Conservation (phyloP, 176 grass and related monocot species). For the Paspalum notatum region DNA sequence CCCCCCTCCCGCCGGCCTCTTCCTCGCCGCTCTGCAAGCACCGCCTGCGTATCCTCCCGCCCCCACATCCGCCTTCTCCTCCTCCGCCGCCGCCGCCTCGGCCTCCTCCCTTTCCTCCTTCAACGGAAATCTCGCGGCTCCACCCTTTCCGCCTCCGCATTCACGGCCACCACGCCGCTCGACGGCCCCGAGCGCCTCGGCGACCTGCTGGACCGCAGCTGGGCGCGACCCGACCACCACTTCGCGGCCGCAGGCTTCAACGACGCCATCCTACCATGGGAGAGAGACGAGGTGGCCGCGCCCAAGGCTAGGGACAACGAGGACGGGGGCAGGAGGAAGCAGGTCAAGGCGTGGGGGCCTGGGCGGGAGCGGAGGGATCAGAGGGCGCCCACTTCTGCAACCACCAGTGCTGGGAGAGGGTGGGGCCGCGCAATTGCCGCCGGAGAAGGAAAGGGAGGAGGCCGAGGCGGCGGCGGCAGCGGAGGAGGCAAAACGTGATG, state of each 20-base stretch:
- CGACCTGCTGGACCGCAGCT: slow-evolving; percentile 84
- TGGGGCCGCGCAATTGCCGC: too few relatives aligned
- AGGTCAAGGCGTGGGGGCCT: slow-evolving; percentile 72
- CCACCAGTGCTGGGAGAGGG: too few relatives aligned
- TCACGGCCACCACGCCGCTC: slow-evolving; percentile 14
- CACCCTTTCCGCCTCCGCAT: slow-evolving; percentile 30
- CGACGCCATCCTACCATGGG: slow-evolving; percentile 70
- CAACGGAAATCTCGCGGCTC: slow-evolving; percentile 19
- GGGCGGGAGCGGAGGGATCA: too few relatives aligned
- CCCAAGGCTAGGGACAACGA: slow-evolving; percentile 15
- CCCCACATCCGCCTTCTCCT: slow-evolving; percentile 38
- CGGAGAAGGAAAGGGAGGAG: neutral
- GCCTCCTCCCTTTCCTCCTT: slow-evolving; percentile 33
- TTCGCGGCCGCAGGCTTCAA: slow-evolving; percentile 39
- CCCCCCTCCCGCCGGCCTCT: too few relatives aligned
- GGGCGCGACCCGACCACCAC: slow-evolving; percentile 69
- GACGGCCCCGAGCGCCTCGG: slow-evolving; percentile 68
- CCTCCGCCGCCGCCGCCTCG: slow-evolving; percentile 33
- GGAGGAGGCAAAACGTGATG: slow-evolving; percentile 50
- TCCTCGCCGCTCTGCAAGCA: too few relatives aligned
- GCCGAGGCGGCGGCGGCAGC: slow-evolving; percentile 32
- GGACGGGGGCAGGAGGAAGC: slow-evolving; percentile 48
- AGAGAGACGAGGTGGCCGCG: slow-evolving; percentile 49
- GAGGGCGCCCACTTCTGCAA: too few relatives aligned
- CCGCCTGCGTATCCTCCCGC: slow-evolving; percentile 57